A percentile compares a stretch with the other conserved stretches of the same genome.
Conservation (phyloP, 2,329 filamentous ascomycete species). For the Didymella arachidicola region DNA sequence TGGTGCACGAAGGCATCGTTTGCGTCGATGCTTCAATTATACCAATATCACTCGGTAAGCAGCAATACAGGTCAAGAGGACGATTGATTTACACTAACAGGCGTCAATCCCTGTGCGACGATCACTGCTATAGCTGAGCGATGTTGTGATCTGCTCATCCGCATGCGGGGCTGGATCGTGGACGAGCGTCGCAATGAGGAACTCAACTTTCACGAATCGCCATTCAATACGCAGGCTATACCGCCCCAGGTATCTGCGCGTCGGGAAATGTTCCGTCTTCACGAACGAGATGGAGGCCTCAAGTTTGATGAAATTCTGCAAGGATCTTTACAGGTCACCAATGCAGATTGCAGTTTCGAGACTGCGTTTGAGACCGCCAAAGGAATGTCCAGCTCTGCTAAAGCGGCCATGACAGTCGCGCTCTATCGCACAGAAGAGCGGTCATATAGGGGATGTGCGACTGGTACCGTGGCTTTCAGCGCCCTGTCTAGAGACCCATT, state of each 20-base stretch:
- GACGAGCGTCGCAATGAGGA: conserved; percentile 44
- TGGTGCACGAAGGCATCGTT: conserved; percentile 45
- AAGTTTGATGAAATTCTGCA: conserved; percentile 8
- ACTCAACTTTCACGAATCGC: not conserved
- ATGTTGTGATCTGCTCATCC: conserved; percentile 57
- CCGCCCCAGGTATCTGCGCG: not conserved
- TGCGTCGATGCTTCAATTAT: conserved; percentile 9
- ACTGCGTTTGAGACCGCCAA: not conserved
- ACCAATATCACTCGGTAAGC: conserved; percentile 5
- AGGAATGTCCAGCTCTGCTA: not conserved
- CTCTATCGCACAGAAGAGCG: not conserved
- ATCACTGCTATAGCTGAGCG: conserved; percentile 74
- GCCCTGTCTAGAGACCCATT: not conserved
- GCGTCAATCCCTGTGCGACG: conserved; percentile 72
- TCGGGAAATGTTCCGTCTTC: not conserved
- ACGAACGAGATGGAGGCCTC: not conserved
- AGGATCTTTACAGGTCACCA: not conserved
- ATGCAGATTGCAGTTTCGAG: not conserved
- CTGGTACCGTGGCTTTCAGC: not conserved
- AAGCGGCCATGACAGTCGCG: not conserved
- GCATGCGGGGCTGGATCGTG: conserved; percentile 47
- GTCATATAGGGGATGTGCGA: not conserved
- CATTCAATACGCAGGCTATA: not conserved
- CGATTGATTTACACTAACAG: not conserved
- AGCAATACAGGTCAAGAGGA: not conserved